Conservation (phyloP, 305 asterid species). For the Fraxinus albicans region DNA sequence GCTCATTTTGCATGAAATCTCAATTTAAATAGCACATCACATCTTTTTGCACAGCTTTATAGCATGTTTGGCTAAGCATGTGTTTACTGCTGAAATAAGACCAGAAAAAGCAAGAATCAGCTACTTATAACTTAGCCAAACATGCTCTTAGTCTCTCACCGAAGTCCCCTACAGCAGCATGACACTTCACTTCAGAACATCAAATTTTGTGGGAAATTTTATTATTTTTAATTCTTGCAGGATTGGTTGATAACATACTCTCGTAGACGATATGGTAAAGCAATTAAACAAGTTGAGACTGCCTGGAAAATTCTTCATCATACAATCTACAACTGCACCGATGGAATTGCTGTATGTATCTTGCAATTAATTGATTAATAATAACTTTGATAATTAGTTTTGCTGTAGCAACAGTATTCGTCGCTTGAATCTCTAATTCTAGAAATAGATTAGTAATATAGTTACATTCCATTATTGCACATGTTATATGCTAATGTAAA, state of each 20-base stretch:
- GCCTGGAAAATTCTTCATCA: constrained; percentile 87
- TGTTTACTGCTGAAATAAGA: not conserved
- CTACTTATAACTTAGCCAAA: not conserved
- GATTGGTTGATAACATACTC: constrained; percentile 79
- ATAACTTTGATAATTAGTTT: not conserved
- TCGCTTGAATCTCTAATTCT: not conserved
- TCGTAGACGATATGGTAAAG: constrained; percentile 86
- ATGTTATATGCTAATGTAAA: not conserved
- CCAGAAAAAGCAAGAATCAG: not conserved
- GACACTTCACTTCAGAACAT: constrained; percentile 18
- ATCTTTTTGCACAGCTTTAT: not conserved
- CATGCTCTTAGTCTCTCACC: not conserved
- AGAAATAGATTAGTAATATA: not conserved
- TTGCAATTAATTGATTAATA: not conserved
- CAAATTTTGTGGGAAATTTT: not conserved
- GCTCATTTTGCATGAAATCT: not conserved
- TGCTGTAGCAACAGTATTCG: not conserved
- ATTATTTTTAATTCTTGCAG: constrained; percentile 42
- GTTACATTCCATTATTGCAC: not conserved
- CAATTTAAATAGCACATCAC: not conserved
- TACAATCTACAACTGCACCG: constrained; percentile 89
- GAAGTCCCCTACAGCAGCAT: constrained; percentile 5
- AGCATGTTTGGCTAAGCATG: not conserved
- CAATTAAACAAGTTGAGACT: constrained; percentile 53
- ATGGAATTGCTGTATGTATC: constrained; percentile 83